phyloP scores from a whole-genome alignment of 345 rosid genomes.

The Lepidium didymum region DNA sequence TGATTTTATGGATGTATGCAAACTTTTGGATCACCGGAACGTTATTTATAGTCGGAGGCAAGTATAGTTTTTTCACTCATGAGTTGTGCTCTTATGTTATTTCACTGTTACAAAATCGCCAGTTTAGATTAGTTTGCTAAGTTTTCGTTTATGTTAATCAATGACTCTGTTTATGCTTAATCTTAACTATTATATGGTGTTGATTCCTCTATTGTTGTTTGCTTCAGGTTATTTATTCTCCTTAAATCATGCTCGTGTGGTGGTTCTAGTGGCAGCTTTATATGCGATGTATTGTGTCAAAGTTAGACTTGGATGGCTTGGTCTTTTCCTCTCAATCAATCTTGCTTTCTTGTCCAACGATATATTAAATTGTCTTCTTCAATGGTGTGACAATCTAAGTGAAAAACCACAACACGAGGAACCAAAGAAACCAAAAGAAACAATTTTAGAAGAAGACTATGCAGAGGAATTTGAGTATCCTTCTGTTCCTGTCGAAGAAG shows the following conservation, averaged over 20 bases:
- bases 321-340: conserved; percentile 73
- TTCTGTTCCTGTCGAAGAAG: conserved; percentile 47
- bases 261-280: conserved; percentile 60
- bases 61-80: conserved; percentile 3
- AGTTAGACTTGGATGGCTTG: conserved; percentile 94
- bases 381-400: conserved; percentile 68
- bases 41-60: conserved; percentile 94
- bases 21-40: conserved; percentile 97
- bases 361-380: conserved; percentile 59
- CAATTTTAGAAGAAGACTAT: conserved; percentile 59
- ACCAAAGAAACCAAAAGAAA: conserved; percentile 46
- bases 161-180: background rate
- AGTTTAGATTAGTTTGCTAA: background rate
- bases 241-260: conserved; percentile 80
- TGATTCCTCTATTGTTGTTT: conserved; percentile 15
- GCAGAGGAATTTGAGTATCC: conserved; percentile 53
- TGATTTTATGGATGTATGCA: conserved; percentile 95
- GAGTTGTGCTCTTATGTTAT: background rate
- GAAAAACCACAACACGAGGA: conserved; percentile 54
- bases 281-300: conserved; percentile 79
- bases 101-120: background rate
- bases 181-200: background rate
- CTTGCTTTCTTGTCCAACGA: conserved; percentile 90
- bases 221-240: conserved; percentile 89
- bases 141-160: background rate